Evolutionary conservation across 164 flowering plant genomes (phyloP).

Genomic region (Aristolochia fimbriata): DNA sequence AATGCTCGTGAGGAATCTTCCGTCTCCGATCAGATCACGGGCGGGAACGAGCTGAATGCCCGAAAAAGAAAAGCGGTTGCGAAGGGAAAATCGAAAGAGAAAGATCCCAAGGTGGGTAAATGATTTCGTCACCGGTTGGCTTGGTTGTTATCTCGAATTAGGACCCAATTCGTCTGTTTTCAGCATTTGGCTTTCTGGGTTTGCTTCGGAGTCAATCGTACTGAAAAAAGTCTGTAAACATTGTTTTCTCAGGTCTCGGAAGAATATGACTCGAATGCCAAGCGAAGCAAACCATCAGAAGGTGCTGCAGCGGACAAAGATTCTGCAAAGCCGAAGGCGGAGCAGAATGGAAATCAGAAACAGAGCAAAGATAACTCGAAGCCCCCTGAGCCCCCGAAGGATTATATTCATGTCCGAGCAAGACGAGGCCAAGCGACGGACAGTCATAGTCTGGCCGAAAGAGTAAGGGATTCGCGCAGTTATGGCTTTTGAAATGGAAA

Average conservation of each 20-base stretch:
- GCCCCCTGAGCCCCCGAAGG: constrained; percentile 79
- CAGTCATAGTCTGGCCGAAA: constrained; percentile 94
- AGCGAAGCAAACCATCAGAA: constrained; percentile 45
- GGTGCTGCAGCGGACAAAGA: constrained; percentile 17
- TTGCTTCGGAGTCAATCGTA: no score
- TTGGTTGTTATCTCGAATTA: not conserved
- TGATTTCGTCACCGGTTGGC: not conserved
- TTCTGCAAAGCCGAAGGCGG: constrained; percentile 19
- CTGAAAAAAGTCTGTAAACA: no score
- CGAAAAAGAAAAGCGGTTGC: constrained; percentile 25
- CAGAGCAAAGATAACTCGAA: constrained; percentile 27
- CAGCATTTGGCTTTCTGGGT: not conserved
- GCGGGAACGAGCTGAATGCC: constrained; percentile 10
- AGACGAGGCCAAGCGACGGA: constrained; percentile 99
- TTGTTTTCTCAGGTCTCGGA: constrained; percentile 26
- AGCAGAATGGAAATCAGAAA: constrained; percentile 24
- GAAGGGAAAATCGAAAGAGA: constrained; percentile 19
- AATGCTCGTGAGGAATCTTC: constrained; percentile 17
- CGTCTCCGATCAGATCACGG: constrained; percentile 15
- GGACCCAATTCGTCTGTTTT: not conserved
- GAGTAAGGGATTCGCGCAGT: constrained; percentile 36
- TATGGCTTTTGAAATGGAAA: not conserved
- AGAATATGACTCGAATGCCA: constrained; percentile 33
- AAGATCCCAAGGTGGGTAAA: constrained; percentile 22
- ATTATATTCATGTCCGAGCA: constrained; percentile 95